Evolutionary conservation across 805 yeast species (phyloP), one percentile per base, ranked within the genome.

Genomic region (Candida saitoana): DNA sequence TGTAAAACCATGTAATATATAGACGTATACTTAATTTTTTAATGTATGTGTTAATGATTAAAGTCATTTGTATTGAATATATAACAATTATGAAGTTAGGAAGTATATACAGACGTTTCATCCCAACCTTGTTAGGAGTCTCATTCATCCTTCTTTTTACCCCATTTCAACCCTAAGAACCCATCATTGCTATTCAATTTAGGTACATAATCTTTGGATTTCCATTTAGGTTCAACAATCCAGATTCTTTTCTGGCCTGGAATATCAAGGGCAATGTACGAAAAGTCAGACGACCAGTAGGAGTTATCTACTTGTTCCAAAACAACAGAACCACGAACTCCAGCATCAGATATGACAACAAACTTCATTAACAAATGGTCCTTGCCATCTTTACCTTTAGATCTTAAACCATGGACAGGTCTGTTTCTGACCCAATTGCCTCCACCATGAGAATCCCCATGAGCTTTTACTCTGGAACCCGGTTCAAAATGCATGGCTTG

Each of bases 121-220:
- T 14, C 19, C n/a, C 3, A 6, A 25, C n/a, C 5, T 36, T 16
- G 22, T 36, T 9, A 17, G 18, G 7, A 39, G 14, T 27, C 5
- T 30, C 33, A 31, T 34, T 52, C 50, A 43, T 77, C 79, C 48
- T 77, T 78, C 59, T 76, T 81, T 31, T 90, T 86, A 1, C 96
- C 96, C 96, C 96, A 88, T 53, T 78, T 81, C 39, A 87, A 80
- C 22, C 96, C 95, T 45, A 87, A 67, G 55, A 87, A 84, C 1
- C 91, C 90, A 3, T 67, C 54, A 15, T 66, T 68, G 18, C 73
- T 67, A 40, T 47, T 45, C 19, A 52, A 38, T 18, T 57, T 68
- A 41, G 57, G 79, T 45, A 52, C 69, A 63, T 52, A 74, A 57
- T 56, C 69, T 38, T 69, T 63, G 64, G 79, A 39, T 51, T 62